phyloP scores from a whole-genome alignment of 2,329 filamentous ascomycete species.

The Fusarium duplospermum region DNA sequence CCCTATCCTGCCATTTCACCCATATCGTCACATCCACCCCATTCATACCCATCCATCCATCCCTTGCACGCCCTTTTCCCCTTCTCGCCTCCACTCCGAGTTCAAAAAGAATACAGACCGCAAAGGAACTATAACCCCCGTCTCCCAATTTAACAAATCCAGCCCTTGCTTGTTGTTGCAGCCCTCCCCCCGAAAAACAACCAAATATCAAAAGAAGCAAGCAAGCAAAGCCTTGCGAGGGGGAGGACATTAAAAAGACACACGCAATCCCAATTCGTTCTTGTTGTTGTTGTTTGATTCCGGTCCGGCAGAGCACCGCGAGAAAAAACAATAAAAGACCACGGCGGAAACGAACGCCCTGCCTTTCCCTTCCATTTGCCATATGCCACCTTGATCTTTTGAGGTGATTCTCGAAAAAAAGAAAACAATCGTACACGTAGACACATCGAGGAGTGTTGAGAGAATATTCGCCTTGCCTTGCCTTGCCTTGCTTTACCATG shows the following conservation, averaged over 20 bases:
- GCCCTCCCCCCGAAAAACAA: constrained; percentile 42
- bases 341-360: constrained; percentile 36
- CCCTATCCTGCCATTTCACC: constrained; percentile 36
- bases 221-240: constrained; percentile 38
- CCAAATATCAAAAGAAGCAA: constrained; percentile 40
- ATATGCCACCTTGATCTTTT: constrained; percentile 48
- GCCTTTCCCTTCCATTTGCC: constrained; percentile 35
- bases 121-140: constrained; percentile 41
- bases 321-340: constrained; percentile 39
- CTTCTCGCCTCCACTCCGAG: constrained; percentile 21
- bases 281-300: constrained; percentile 33
- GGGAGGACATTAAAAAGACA: constrained; percentile 35
- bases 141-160: constrained; percentile 43
- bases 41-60: constrained; percentile 14
- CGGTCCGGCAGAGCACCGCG: constrained; percentile 32
- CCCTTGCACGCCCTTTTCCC: constrained; percentile 25
- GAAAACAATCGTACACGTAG: constrained; percentile 54
- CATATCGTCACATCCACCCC: constrained; percentile 17
- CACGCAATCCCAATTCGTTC: constrained; percentile 35
- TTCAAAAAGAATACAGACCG: constrained; percentile 42
- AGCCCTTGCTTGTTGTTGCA: constrained; percentile 40
- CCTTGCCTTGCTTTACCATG: neutral
- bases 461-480: constrained; percentile 40
- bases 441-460: constrained; percentile 43
- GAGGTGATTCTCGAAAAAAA: constrained; percentile 49